phyloP scores from a whole-genome alignment of 2,329 filamentous ascomycete genomes.

The Neonectria neomacrospora region DNA sequence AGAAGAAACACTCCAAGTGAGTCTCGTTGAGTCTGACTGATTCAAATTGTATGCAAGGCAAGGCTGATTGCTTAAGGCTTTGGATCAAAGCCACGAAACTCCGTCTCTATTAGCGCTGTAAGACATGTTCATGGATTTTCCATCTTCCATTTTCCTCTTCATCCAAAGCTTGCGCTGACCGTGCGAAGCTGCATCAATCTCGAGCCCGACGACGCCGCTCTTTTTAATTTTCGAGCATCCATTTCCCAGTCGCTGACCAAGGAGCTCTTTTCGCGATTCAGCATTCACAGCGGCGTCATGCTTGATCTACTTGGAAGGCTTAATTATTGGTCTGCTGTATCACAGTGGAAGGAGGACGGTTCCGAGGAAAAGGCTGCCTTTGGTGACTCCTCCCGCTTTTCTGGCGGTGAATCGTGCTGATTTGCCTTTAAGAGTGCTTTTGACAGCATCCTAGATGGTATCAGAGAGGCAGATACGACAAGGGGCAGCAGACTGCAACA shows the following conservation, averaged over 20 bases:
- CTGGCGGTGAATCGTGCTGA: neutral
- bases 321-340: constrained; percentile 7
- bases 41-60: neutral
- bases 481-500: neutral
- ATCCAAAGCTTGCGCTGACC: neutral
- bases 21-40: neutral
- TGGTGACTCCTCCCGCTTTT: neutral
- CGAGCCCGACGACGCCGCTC: neutral
- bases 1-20: constrained; percentile 5
- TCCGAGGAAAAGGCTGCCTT: neutral
- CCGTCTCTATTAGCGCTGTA: neutral
- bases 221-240: neutral
- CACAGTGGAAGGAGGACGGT: constrained; percentile 8
- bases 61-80: neutral
- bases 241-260: neutral
- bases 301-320: constrained; percentile 7
- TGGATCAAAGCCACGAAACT: neutral
- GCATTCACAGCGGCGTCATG: constrained; percentile 3
- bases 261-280: neutral
- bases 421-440: neutral
- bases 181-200: constrained; percentile 7
- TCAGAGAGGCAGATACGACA: neutral
- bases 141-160: neutral
- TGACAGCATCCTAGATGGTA: constrained; percentile 6
- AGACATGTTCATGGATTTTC: no score